Evolutionary conservation across 1,284 basidiomycete genomes (phyloP), one percentile per base, ranked within the genome.

Genomic region (Vanrija pseudolonga): DNA sequence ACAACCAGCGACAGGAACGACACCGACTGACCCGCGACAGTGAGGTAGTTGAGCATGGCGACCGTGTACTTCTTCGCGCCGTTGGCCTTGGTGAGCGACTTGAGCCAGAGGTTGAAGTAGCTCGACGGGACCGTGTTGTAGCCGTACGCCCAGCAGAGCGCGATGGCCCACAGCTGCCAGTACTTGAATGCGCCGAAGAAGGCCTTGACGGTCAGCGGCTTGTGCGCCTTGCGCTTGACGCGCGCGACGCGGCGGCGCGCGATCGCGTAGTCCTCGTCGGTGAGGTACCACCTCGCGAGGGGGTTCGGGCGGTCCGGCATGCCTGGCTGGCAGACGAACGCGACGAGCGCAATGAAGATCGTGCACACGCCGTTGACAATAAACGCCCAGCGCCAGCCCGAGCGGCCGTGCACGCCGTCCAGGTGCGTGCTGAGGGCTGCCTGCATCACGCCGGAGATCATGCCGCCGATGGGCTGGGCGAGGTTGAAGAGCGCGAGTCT

Each of bases 91-190:
- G 26, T 61, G 18, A 66, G 57, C 22, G 50, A 55, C 51, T 66
- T 66, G 39, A 66, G 59, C 63, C 63, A 66, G 11, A 66, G 55
- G 53, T 64, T 66, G 63, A 66, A 66, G 48, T 57, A 66, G 37
- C 56, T 55, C 12, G 57, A 53, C 3, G 55, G 55, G 2, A 51
- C 51, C n/a, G 43, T 57, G 48, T 57, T 57, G 55, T 57, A 57
- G 17, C 55, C 55, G 48, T 53, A 57, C 17, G 55, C 55, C 55
- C 55, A 57, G 47, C 50, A 53, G 44, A 57, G 43, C n/a, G 56
- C 56, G 39, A 60, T 57, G 14, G 55, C 56, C 55, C 55, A 57
- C 3, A 57, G 51, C 55, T 57, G 51, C 55, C 43, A 55, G 42
- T 46, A 46, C 28, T 45, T 56, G 53, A 56, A 50, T 3, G 59